Percentiles rank a stretch among this genome's conserved stretches.
These are phyloP conservation scores for Auxenochlorella protothecoides DNA, from an alignment of 139 green algal genomes.

Conservation along the genomic window DNA sequence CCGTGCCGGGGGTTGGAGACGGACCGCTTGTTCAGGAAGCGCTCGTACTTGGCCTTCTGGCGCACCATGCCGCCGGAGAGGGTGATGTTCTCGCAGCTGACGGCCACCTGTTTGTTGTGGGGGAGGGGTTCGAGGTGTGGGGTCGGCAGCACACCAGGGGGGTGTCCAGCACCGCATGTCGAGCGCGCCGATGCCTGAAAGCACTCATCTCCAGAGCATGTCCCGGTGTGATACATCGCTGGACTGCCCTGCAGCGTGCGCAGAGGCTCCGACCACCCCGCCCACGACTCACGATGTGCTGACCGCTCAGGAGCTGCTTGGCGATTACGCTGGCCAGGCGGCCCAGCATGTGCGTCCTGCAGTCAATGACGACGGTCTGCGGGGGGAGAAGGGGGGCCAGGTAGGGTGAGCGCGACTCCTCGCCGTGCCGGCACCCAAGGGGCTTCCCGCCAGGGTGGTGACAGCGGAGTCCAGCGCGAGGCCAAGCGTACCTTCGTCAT, in stretches of 20 bases:
- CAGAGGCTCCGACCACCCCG: background rate
- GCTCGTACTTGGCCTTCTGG: conserved; percentile 95
- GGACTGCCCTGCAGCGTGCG: background rate
- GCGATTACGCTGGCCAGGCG: conserved; percentile 89
- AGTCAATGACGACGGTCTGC: conserved; percentile 85
- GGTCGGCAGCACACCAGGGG: background rate
- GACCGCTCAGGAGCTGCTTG: conserved; percentile 93
- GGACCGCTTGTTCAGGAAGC: conserved; percentile 87
- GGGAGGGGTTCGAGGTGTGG: background rate
- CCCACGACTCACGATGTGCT: conserved; percentile 72
- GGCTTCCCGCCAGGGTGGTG: too few species aligned
- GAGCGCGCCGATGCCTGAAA: too few species aligned
- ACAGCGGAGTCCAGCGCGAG: too few species aligned
- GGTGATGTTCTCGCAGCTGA: conserved; percentile 86
- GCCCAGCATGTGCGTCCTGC: conserved; percentile 90
- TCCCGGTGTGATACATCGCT: background rate
- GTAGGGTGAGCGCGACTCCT: background rate
- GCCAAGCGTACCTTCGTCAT: too few species aligned
- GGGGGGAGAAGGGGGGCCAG: background rate
- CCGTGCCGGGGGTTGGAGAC: conserved; percentile 89
- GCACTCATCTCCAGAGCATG: background rate
- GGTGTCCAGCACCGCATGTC: background rate
- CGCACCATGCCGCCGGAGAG: conserved; percentile 93
- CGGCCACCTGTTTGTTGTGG: conserved; percentile 53
- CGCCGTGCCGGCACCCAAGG: too few species aligned